Base-by-base conservation (phyloP, 1,284 basidiomycete genomes). In the Ceratobasidium sp. region DNA sequence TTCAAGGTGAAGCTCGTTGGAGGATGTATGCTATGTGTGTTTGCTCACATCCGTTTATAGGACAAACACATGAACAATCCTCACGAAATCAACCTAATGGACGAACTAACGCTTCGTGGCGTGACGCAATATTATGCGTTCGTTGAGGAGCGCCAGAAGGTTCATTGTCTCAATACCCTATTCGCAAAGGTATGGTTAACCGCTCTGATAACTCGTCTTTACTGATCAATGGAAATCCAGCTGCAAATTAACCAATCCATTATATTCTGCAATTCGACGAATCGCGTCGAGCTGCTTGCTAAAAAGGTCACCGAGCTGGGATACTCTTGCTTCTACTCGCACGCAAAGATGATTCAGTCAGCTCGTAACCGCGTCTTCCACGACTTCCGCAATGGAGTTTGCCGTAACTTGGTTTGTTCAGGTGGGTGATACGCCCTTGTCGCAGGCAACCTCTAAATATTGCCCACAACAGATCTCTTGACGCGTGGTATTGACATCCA, bases 241-340 rank as follows among this genome's bases (percentile, higher is more conserved):
- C 90, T 99, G 69, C 97, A 99, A 94, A 99, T 99, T 88, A 99
- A 99, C 85, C 97, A 99, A 86, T 98, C 96, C 75, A 99, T 99
- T 86, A 99, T 99, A 82, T 99, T 99, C 86, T 99, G 97, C 86
- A 99, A 99, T 88, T 98, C 97, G 77, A 99, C 97, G 80, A 98
- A 98, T 87, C 96, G 97, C 77, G 97, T 99, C 85, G 97, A 99
- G 85, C 91, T 99, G 60, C 89, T 99, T 76, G 98, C 98, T 77
- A 98, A 99, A 86, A 99, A 99, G 86, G 96, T 99, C 79, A 99
- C 97, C 22, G 97, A 99, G 81, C 92, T 99, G 71, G 98, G 98
- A 79, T 99, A 99, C 85, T 99, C 97, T 64, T 99, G 98, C 87
- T 99, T 99, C 90, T 99, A 98, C 88, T 99, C 97, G 73, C 97